A percentile compares a stretch with the other conserved stretches of the same genome.
Evolutionary conservation across 345 rosid species (phyloP).

Genomic region (Streptanthus diversifolius): DNA sequence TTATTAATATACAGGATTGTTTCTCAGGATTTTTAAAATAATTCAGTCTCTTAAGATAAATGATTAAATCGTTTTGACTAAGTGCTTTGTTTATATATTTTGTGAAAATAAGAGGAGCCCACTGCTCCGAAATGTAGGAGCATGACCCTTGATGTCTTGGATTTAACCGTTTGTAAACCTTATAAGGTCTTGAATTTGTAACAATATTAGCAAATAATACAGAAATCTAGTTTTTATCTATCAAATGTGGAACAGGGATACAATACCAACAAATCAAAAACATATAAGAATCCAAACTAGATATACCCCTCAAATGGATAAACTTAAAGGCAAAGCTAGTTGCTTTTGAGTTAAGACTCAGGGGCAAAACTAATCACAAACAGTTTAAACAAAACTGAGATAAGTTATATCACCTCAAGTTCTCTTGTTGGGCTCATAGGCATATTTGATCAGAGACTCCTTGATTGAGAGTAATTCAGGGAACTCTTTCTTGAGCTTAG

Average conservation of each 20-base stretch:
- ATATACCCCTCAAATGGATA: not conserved
- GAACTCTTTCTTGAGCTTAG: slow-evolving; percentile 49
- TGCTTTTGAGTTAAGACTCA: slow-evolving; percentile 10
- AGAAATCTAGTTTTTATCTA: slow-evolving; percentile 9
- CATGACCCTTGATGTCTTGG: not conserved
- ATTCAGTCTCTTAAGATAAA: too few relatives aligned
- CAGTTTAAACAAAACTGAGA: slow-evolving; percentile 10
- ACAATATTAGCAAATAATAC: slow-evolving; percentile 4
- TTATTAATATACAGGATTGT: too few relatives aligned
- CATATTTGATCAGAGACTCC: slow-evolving; percentile 48
- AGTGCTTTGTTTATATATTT: not conserved
- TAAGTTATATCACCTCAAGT: slow-evolving; percentile 24
- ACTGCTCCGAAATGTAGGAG: not conserved
- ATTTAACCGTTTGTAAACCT: not conserved
- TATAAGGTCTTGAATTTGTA: not conserved
- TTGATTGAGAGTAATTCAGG: slow-evolving; percentile 46
- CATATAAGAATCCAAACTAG: slow-evolving; percentile 27
- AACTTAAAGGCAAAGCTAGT: slow-evolving; percentile 20
- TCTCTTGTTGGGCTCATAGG: slow-evolving; percentile 45
- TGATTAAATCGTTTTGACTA: not conserved
- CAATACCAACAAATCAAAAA: slow-evolving; percentile 19
- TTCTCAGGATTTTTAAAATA: too few relatives aligned
- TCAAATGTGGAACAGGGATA: not conserved
- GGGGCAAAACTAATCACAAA: slow-evolving; percentile 24
- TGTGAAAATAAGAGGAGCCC: not conserved